Percentiles rank a stretch among this genome's conserved stretches.
phyloP scores from a whole-genome alignment of 352 stramenopile genomes.

The Phytophthora macrochlamydospora region DNA sequence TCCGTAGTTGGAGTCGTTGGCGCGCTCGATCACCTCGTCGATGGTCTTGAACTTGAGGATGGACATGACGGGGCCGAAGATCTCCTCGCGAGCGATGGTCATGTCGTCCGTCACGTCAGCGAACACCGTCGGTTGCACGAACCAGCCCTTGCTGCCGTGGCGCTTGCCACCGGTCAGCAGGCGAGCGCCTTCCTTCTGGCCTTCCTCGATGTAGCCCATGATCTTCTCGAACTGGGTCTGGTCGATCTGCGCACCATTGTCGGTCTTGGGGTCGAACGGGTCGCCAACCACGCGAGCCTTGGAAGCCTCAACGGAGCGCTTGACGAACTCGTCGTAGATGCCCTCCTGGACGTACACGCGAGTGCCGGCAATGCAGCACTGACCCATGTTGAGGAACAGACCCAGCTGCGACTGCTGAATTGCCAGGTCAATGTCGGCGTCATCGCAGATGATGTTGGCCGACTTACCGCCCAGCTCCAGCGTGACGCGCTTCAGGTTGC shows the following conservation, averaged over 20 bases:
- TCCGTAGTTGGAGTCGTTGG: constrained; percentile 89
- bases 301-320: constrained; percentile 53
- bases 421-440: constrained; percentile 73
- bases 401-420: constrained; percentile 54
- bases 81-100: constrained; percentile 91
- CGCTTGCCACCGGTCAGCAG: constrained; percentile 84
- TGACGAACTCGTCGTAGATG: constrained; percentile 90
- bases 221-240: constrained; percentile 83
- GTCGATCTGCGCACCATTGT: constrained; percentile 73
- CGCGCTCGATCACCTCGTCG: constrained; percentile 86
- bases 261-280: constrained; percentile 43
- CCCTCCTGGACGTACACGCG: constrained; percentile 91
- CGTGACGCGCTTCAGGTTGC: constrained; percentile 79
- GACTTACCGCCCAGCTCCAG: constrained; percentile 84
- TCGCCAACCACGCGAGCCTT: constrained; percentile 61
- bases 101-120: constrained; percentile 81
- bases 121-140: constrained; percentile 94
- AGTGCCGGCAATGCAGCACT: constrained; percentile 86
- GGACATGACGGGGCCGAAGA: constrained; percentile 92
- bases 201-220: constrained; percentile 81
- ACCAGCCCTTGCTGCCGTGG: constrained; percentile 78
- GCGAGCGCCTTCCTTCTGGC: constrained; percentile 82
- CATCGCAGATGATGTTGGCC: constrained; percentile 73
- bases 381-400: constrained; percentile 88
- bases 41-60: constrained; percentile 91